A percentile compares a stretch with the other conserved stretches of the same genome.
Evolutionary conservation across 441 rosid species (phyloP).

Genomic region (Kokia cookei): DNA sequence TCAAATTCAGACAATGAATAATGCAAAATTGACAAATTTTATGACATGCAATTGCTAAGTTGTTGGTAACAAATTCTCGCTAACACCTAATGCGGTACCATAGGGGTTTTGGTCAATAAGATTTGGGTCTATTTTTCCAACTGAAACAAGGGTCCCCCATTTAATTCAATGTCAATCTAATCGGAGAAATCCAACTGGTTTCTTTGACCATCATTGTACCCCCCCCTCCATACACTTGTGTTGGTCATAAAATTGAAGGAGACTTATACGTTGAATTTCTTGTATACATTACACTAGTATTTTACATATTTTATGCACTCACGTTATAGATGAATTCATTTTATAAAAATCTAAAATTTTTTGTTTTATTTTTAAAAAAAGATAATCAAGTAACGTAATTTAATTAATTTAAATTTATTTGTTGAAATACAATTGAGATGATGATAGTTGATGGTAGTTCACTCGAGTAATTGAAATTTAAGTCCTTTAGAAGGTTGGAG

Average conservation of each 20-base stretch:
- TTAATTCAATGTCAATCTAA: neutral
- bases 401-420: too few species aligned
- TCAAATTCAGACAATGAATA: neutral
- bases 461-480: too few species aligned
- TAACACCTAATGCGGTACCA: neutral
- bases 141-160: neutral
- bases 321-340: too few species aligned
- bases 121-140: neutral
- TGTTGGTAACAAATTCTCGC: constrained; percentile 1
- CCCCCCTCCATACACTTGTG: neutral
- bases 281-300: neutral
- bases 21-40: neutral
- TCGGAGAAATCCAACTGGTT: neutral
- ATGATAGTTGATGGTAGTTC: too few species aligned
- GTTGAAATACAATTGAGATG: too few species aligned
- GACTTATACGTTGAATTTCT: neutral
- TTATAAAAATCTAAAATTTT: too few species aligned
- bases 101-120: neutral
- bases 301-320: too few species aligned
- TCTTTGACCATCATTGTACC: neutral
- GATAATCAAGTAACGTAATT: too few species aligned
- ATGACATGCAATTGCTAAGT: constrained; percentile 11
- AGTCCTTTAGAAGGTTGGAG: too few species aligned
- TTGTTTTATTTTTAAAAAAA: too few species aligned
- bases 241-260: neutral